Evolutionary conservation across 2,329 filamentous ascomycete species (phyloP), one percentile per base, ranked within the genome.

Genomic region (Albophoma yamanashiensis): DNA sequence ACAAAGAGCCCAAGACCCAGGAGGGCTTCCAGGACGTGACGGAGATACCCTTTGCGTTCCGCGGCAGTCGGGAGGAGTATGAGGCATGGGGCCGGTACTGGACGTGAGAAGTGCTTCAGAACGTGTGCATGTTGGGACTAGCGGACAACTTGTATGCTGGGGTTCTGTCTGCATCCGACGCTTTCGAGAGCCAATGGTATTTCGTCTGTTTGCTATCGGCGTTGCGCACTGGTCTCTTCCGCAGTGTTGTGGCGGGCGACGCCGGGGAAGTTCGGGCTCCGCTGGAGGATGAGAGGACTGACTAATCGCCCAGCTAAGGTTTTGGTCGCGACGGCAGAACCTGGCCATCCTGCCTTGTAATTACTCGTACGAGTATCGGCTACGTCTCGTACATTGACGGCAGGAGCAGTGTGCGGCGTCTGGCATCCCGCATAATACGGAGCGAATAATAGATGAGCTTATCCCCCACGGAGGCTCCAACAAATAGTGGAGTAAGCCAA

Each of bases 21-120:
- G 94, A 99, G 74, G 93, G 93, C 0, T 97, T 97, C 67, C 77
- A 88, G 64, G 91, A 97, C 65, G 83, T 99, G 42, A 78, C 83
- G 1, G 83, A 85, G 59, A 77, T 96, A 0, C 83, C 89, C 39
- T 99, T 99, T 68, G 74, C 81, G 70, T 93, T 94, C 69, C 77
- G 83, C 50, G 91, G 91, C 0, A 82, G 80, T 1, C 81, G 84
- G 58, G 84, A 88, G 40, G 86, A 91, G 64, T 86, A 85, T 68
- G 76, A 76, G 42, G 74, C 89, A 53, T 97, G 92, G 92, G 82
- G 78, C 6, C 84, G 82, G 66, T 92, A 91, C 69, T 97, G 91
- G 91, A 76, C 84, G 57, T 92, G 67, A 75, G 47, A 58, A 34
- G 17, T 12, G 40, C 27, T 43, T n/a, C 36, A 7, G 12, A 15